Percentiles rank a stretch among this genome's conserved stretches.
Evolutionary conservation across 495 filamentous ascomycete genomes (phyloP).

Genomic region (Evernia prunastri): DNA sequence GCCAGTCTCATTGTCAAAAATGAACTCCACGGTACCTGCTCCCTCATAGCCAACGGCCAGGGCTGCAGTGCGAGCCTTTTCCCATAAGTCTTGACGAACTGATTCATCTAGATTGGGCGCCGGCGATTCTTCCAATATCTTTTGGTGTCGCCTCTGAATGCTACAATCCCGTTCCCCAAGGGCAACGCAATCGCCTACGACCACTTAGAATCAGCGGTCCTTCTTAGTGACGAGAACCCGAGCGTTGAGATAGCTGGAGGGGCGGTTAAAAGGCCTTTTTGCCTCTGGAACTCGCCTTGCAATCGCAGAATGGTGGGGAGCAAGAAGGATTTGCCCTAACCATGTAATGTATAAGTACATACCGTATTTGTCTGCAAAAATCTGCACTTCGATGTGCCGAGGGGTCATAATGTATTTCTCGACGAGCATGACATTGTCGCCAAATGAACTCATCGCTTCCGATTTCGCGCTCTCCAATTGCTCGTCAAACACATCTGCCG

Average conservation of each 20-base stretch:
- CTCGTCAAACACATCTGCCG: constrained; percentile 66
- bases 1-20: constrained; percentile 90
- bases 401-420: constrained; percentile 95
- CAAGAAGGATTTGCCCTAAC: neutral
- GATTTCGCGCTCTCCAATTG: constrained; percentile 83
- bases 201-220: neutral
- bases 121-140: constrained; percentile 94
- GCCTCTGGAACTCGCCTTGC: neutral
- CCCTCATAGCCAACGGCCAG: constrained; percentile 91
- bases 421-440: constrained; percentile 91
- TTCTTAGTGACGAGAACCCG: neutral
- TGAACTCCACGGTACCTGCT: constrained; percentile 96
- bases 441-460: constrained; percentile 86
- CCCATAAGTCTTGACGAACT: constrained; percentile 84
- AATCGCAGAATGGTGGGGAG: neutral
- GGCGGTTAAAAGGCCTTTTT: neutral
- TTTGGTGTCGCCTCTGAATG: constrained; percentile 85
- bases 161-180: constrained; percentile 84
- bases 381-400: constrained; percentile 93
- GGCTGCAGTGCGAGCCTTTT: constrained; percentile 83
- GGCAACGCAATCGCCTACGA: constrained; percentile 54
- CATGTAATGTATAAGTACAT: constrained; percentile 27
- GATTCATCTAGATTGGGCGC: constrained; percentile 76
- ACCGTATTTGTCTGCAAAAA: constrained; percentile 88
- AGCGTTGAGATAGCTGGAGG: neutral